phyloP scores from a whole-genome alignment of 352 stramenopile genomes.

The Pythium coloratum region DNA sequence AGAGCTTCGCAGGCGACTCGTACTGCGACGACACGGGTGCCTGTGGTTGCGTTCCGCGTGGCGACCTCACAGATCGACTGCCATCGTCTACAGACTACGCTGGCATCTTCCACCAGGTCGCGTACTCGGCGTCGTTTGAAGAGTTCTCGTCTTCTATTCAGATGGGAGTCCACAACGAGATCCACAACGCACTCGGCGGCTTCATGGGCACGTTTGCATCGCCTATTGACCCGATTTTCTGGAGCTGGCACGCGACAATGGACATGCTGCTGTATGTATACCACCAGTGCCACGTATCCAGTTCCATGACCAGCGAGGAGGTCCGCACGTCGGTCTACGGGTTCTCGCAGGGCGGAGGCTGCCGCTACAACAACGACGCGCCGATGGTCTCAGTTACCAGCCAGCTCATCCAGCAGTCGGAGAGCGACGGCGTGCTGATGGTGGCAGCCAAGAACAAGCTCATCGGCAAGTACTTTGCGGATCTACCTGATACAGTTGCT shows the following conservation, averaged over 20 bases:
- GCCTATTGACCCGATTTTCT: constrained; percentile 64
- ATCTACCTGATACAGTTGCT: constrained; percentile 15
- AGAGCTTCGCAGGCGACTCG: constrained; percentile 34
- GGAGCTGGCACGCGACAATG: constrained; percentile 64
- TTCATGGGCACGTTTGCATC: constrained; percentile 53
- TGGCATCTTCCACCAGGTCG: constrained; percentile 44
- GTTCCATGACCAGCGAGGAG: constrained; percentile 39
- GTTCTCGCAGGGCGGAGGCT: background rate
- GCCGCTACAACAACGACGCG: constrained; percentile 2
- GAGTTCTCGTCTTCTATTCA: constrained; percentile 45
- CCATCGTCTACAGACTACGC: constrained; percentile 39
- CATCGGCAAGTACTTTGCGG: constrained; percentile 24
- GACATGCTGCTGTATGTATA: constrained; percentile 65
- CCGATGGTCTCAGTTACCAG: constrained; percentile 32
- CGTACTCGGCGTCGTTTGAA: constrained; percentile 46
- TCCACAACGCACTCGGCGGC: constrained; percentile 48
- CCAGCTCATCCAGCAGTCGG: constrained; percentile 10
- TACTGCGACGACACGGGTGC: constrained; percentile 50
- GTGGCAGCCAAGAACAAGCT: constrained; percentile 13
- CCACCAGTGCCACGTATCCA: constrained; percentile 63
- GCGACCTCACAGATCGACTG: constrained; percentile 36
- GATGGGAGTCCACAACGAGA: constrained; percentile 50
- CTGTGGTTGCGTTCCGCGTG: constrained; percentile 50
- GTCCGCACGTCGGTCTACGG: constrained; percentile 27
- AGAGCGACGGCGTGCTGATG: constrained; percentile 3